Base-by-base conservation (phyloP, 2,329 filamentous ascomycete genomes). In the Orbilia oligospora region DNA sequence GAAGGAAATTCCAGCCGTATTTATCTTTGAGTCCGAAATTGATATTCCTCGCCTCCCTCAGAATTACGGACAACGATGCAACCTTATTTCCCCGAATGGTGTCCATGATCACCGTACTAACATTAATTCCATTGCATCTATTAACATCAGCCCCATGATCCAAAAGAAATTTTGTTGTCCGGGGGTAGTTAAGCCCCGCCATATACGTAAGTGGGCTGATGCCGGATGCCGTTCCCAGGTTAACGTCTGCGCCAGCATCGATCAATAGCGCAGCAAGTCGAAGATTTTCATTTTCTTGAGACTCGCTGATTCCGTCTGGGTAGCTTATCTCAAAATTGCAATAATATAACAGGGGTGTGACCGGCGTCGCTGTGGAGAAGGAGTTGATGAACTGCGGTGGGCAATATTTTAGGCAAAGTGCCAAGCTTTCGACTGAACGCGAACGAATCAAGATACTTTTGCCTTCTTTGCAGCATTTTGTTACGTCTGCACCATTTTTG, bases 401-500 rank as follows among this genome's bases (percentile, higher is more conserved):
- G 48, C n/a, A 27, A n/a, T 68, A 56, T 30, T 68, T 6, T 2
- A 56, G 48, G 2, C 33, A 46, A 6, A 56, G 33, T n/a, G 4
- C 48, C 27, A 9, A 56, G 5, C 22, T 24, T 1, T 20, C 20
- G 3, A 48, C 1, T 12, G 20, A 44, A 3, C 27, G 3, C 6
- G 27, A 3, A 30, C 3, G 4, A 27, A 27, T 48, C 46, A 0
- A 3, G 20, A 4, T 4, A 18, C 18, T 55, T 27, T 48, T 27
- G 12, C 30, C 27, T 20, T 46, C 3, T 30, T 6, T 30, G 27
- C 49, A 46, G 3, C 8, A 8, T n/a, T 10, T 41, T 6, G 33
- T 68, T 18, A 41, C 12, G 9, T 68, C 38, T 1, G 65, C 65
- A 14, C 65, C 65, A 20, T 56, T 14, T 20, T 68, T 12, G 18